These are phyloP conservation scores for Quercus ilex DNA, from an alignment of 306 rosid genomes.

Conservation along the genomic window DNA sequence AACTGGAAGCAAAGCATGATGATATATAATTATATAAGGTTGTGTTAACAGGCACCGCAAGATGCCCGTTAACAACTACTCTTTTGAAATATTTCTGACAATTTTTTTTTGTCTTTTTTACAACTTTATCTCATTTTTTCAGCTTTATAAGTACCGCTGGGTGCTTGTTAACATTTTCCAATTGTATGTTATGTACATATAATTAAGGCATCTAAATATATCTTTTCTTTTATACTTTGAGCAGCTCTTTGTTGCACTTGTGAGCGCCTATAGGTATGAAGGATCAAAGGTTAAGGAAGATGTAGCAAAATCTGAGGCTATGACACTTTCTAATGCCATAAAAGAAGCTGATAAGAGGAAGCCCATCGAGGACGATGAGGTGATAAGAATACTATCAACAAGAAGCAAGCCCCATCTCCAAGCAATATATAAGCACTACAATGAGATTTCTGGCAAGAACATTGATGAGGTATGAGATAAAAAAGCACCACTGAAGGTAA, in stretches of 20 bases:
- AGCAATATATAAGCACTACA: slow-evolving; percentile 61
- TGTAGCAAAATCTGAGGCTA: slow-evolving; percentile 66
- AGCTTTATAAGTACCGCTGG: too few species aligned
- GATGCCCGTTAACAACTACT: too few species aligned
- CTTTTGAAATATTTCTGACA: too few species aligned
- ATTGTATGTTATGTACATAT: too few species aligned
- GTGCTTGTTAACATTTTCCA: too few species aligned
- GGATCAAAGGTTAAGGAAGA: slow-evolving; percentile 63
- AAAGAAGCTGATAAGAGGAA: slow-evolving; percentile 44
- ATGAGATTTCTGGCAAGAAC: slow-evolving; percentile 46
- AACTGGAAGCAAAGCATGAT: neutral
- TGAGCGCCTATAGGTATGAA: slow-evolving; percentile 94
- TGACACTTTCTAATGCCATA: slow-evolving; percentile 45
- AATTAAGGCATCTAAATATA: neutral
- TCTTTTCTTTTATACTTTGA: slow-evolving; percentile 4
- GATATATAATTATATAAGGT: too few species aligned
- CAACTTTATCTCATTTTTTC: too few species aligned
- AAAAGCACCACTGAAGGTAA: neutral
- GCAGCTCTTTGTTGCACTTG: slow-evolving; percentile 82
- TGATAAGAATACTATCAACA: slow-evolving; percentile 61
- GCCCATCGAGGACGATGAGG: slow-evolving; percentile 63
- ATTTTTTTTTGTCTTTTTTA: too few species aligned
- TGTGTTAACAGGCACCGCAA: rapidly evolving
- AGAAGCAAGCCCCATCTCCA: slow-evolving; percentile 78
- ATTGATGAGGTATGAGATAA: slow-evolving; percentile 63